Base-by-base conservation (phyloP, 352 stramenopile genomes). In the Phytophthora colocasiae region DNA sequence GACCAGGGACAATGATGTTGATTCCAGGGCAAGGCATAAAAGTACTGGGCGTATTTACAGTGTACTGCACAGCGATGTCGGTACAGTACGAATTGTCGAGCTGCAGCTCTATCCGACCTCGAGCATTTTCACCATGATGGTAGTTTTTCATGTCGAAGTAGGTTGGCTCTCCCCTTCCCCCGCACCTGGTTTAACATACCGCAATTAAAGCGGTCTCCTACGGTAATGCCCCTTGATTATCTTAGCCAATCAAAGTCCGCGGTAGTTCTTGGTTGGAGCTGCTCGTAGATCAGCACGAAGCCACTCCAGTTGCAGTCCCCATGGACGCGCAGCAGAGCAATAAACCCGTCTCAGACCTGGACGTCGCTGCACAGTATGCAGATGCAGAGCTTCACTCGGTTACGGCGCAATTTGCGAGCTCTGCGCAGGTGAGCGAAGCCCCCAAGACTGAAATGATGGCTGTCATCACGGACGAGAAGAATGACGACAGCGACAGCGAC, bases 341-440 rank as follows among this genome's bases (percentile, higher is more conserved):
- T 8, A 45, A 44, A 32, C 43, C 63, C 6, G 47, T 75, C 8
- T 85, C 78, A 17, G 81, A 90, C 62, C 56, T 90, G 17, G 77
- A 73, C 10, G 55, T 90, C 17, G 81, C 76, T 7, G 80, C 81
- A 24, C 67, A 87, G 26, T 80, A 90, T 55, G 81, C 81, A 2
- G 74, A 85, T 29, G 56, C 71, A 10, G 80, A 90, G 63, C 66
- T 90, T 27, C 70, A 77, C 29, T 81, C 75, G 0, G 73, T 88
- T 6, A 72, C 71, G 15, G 63, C 66, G 27, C 73, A 86, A 46
- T 84, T 90, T 36, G 73, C 64, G 8, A 73, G 49, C 43, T 50
- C 72, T 6, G 57, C 60, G 17, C 61, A 66, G 17, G 61, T 70
- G 2, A 65, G 53, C 27, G 65, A 56, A 4, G 34, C 29, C 32